These are phyloP conservation scores for Coemansia sp. DNA, from an alignment of 192 early-diverging fungal species.

Conservation along the genomic window DNA sequence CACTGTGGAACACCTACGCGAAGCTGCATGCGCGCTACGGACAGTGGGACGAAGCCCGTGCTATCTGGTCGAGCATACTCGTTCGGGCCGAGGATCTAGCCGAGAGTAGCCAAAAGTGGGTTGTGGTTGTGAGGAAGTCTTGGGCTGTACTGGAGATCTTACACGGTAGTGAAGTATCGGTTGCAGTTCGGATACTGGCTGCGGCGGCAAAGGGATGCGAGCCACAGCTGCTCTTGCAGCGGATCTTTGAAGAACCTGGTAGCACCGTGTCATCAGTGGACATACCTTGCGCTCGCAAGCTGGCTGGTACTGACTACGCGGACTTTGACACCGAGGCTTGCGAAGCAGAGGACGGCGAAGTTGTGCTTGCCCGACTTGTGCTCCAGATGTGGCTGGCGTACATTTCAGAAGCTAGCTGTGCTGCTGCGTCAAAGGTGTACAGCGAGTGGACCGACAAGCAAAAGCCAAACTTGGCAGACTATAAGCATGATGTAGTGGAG, in stretches of 20 bases:
- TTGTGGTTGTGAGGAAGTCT: constrained; percentile 23
- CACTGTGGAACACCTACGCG: constrained; percentile 33
- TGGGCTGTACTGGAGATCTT: constrained; percentile 28
- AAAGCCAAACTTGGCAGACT: not conserved
- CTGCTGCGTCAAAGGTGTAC: not conserved
- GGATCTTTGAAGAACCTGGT: not conserved
- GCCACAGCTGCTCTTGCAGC: constrained; percentile 5
- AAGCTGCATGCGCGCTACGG: constrained; percentile 30
- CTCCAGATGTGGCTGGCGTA: constrained; percentile 28
- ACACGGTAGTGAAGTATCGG: constrained; percentile 19
- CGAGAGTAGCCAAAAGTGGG: constrained; percentile 8
- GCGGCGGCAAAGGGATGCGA: not conserved
- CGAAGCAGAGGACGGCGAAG: constrained; percentile 9
- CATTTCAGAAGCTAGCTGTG: not conserved
- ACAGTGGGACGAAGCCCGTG: constrained; percentile 23
- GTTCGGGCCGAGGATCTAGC: not conserved
- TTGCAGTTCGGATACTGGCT: constrained; percentile 7
- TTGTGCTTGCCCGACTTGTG: not conserved
- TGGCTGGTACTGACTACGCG: not conserved
- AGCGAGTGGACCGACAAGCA: not conserved
- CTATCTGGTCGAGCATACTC: constrained; percentile 22
- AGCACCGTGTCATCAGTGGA: not conserved
- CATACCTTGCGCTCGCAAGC: constrained; percentile 1
- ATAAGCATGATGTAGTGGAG: not conserved
- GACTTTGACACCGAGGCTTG: too few relatives aligned